These are phyloP conservation scores for Candida awuae DNA, from an alignment of 805 yeast species.

Conservation along the genomic window DNA sequence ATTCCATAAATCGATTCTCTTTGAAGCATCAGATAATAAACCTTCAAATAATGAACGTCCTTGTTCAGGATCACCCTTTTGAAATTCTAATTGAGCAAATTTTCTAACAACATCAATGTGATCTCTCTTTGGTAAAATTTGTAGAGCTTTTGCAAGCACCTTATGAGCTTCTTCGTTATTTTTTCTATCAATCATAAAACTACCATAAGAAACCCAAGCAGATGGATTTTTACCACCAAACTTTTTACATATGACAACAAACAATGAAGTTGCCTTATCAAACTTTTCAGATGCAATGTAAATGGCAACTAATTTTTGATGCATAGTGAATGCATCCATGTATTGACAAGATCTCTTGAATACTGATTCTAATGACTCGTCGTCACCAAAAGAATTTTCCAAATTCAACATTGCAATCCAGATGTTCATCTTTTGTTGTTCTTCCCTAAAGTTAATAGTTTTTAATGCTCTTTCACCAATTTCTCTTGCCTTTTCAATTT, in stretches of 20 bases:
- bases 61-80: constrained; percentile 85
- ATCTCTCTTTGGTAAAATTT: constrained; percentile 58
- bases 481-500: constrained; percentile 88
- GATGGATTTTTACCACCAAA: constrained; percentile 61
- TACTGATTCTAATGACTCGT: constrained; percentile 68
- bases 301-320: constrained; percentile 70
- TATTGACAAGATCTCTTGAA: constrained; percentile 83
- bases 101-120: constrained; percentile 77
- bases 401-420: constrained; percentile 94
- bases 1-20: constrained; percentile 90
- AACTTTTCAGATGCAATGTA: constrained; percentile 65
- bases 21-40: constrained; percentile 78
- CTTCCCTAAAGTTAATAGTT: constrained; percentile 84
- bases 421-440: constrained; percentile 83
- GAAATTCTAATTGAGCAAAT: constrained; percentile 82
- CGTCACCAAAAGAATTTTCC: constrained; percentile 88
- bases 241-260: constrained; percentile 62
- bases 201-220: constrained; percentile 79
- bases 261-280: constrained; percentile 62
- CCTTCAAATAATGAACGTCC: constrained; percentile 95
- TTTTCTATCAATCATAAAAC: constrained; percentile 57
- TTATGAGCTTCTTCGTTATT: constrained; percentile 57
- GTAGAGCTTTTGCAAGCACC: constrained; percentile 67
- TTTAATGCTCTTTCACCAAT: constrained; percentile 88
- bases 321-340: constrained; percentile 83